phyloP scores from a whole-genome alignment of 2,329 filamentous ascomycete species.

The Mollisia scopiformis region DNA sequence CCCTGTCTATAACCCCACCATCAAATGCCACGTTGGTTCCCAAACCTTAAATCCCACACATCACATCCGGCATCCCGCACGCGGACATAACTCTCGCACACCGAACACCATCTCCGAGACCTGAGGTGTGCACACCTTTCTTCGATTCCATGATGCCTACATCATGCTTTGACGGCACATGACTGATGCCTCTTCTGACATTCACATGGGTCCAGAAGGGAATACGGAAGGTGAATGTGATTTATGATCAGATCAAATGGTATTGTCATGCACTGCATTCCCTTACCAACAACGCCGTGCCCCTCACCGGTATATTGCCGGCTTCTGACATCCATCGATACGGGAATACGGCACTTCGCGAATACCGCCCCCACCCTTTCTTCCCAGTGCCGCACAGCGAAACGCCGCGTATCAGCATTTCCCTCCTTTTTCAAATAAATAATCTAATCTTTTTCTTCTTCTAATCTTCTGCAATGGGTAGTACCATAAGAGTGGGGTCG shows the following conservation, averaged over 20 bases:
- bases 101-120: neutral
- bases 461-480: neutral
- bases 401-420: neutral
- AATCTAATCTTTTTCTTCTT: neutral
- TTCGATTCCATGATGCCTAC: neutral
- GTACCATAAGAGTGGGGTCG: neutral
- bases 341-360: neutral
- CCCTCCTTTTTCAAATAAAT: neutral
- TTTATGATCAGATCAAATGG: neutral
- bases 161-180: neutral
- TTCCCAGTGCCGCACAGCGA: neutral
- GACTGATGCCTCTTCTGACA: too few species aligned
- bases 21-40: too few species aligned
- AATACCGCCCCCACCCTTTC: neutral
- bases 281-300: too few species aligned
- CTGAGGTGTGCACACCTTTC: neutral
- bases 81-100: neutral
- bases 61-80: neutral
- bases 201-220: too few species aligned
- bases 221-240: neutral
- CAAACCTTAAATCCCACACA: neutral
- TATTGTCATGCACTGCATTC: too few species aligned
- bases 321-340: neutral
- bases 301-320: neutral
- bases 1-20: too few species aligned